Base-by-base conservation (phyloP, 1,139 yeast genomes). In the Geotrichum candidum region DNA sequence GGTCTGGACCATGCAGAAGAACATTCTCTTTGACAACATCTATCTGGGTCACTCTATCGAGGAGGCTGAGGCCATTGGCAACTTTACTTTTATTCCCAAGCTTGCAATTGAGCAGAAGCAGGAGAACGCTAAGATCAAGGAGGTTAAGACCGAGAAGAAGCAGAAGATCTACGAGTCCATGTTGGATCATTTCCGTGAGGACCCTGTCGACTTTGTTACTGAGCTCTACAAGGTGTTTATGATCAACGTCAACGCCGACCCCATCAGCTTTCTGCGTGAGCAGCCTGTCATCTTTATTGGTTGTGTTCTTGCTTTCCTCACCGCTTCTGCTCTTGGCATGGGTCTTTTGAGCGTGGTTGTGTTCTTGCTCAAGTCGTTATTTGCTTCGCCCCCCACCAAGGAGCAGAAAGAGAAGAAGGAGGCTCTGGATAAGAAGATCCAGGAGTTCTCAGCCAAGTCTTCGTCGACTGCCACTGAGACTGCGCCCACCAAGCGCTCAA, bases 1-100 rank as follows among this genome's bases (percentile, higher is more conserved):
- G 73, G 78, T 91, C 67, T 91, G 97, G 96, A 84, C 95, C 61
- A 87, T 91, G 86, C 88, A 89, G 67, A 79, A 80, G 54, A 83
- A 87, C 59, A 82, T 90, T 58, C 69, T 89, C 70, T 90, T 92
- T 72, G 90, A 90, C 74, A 90, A 91, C 75, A 84, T 91, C 62
- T 91, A 90, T 73, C 73, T 92, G 65, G 97, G 97, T 15, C 94
- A 89, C 70, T 85, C 90, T 2, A 76, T 90, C 22, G 78, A 76
- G 33, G 97, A 91, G 71, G 97, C 97, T 9, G 97, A 91, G 76
- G 65, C 70, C 15, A 80, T 91, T 67, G 97, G 97, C 29, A 91
- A 91, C 72, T 73, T 76, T 22, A 90, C 97, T 0, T 91, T 83
- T 75, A 68, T 76, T 35, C 83, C 85, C 58, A 91, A 91, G 77